Conservation (phyloP, 805 yeast species). For the Metschnikowia chrysomelidarum region DNA sequence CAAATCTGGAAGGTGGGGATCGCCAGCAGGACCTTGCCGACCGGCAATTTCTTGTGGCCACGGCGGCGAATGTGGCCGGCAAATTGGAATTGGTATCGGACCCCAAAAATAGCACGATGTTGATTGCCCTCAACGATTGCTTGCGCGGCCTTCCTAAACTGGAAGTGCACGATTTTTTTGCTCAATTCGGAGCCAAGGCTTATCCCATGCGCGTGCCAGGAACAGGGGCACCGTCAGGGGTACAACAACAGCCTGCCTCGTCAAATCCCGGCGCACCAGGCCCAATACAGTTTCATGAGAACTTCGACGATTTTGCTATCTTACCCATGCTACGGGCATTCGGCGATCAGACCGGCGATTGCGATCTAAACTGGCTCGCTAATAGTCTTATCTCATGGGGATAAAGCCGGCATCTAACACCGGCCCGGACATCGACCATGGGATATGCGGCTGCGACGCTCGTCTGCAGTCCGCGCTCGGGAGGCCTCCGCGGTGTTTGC, state of each 20-base stretch:
- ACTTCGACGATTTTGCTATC: conserved; percentile 19
- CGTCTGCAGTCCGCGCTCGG: too few species aligned
- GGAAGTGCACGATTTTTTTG: conserved; percentile 36
- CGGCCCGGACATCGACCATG: too few species aligned
- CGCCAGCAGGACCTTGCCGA: too few species aligned
- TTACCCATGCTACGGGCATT: conserved; percentile 38
- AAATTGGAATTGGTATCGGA: conserved; percentile 16
- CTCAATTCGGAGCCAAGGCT: conserved; percentile 28
- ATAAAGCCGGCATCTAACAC: too few species aligned
- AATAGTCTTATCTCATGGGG: conserved; percentile 26
- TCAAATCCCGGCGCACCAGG: not conserved
- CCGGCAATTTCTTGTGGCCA: too few species aligned
- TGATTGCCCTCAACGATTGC: conserved; percentile 31
- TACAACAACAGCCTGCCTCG: not conserved
- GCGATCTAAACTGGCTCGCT: conserved; percentile 39
- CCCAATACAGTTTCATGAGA: conserved; percentile 24
- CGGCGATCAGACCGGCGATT: conserved; percentile 25
- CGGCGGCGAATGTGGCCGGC: conserved; percentile 30
- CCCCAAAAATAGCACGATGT: conserved; percentile 14
- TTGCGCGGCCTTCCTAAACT: conserved; percentile 35
- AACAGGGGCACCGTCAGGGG: not conserved
- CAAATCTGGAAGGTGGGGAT: too few species aligned
- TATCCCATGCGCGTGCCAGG: conserved; percentile 9
- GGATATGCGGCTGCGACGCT: too few species aligned
- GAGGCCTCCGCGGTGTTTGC: too few species aligned